A percentile compares a stretch with the other conserved stretches of the same genome.
These are phyloP conservation scores for Rosellinia necatrix DNA, from an alignment of 2,329 filamentous ascomycete genomes.

Conservation along the genomic window DNA sequence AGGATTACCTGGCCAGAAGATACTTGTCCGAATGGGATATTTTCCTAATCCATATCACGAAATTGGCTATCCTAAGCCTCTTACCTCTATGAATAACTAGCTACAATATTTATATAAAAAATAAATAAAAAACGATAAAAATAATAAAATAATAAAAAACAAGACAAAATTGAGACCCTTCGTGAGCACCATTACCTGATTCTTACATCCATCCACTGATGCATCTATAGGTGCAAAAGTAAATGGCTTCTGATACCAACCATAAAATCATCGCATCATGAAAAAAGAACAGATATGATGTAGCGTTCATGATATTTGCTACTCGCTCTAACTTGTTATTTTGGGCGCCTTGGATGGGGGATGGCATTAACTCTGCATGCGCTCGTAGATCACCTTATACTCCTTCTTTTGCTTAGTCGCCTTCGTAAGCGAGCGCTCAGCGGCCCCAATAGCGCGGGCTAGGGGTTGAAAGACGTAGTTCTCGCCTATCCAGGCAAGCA, in stretches of 20 bases:
- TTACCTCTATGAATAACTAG: no score
- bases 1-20: no score
- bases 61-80: background rate
- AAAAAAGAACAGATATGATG: background rate
- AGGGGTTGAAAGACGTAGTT: constrained; percentile 70
- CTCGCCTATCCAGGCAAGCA: constrained; percentile 73
- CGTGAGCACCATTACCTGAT: background rate
- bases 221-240: background rate
- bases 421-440: constrained; percentile 61
- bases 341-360: background rate
- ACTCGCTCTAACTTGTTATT: background rate
- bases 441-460: constrained; percentile 67
- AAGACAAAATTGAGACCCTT: no score
- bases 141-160: no score
- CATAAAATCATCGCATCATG: background rate
- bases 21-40: background rate
- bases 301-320: background rate
- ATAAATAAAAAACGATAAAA: no score
- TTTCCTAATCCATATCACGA: no score
- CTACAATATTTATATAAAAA: no score
- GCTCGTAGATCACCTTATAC: constrained; percentile 81
- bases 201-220: background rate
- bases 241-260: background rate
- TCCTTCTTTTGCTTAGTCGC: constrained; percentile 78
- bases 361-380: constrained; percentile 53